Conservation (phyloP, 768 basidiomycete genomes). For the Brasilioporus rufonigricans region DNA sequence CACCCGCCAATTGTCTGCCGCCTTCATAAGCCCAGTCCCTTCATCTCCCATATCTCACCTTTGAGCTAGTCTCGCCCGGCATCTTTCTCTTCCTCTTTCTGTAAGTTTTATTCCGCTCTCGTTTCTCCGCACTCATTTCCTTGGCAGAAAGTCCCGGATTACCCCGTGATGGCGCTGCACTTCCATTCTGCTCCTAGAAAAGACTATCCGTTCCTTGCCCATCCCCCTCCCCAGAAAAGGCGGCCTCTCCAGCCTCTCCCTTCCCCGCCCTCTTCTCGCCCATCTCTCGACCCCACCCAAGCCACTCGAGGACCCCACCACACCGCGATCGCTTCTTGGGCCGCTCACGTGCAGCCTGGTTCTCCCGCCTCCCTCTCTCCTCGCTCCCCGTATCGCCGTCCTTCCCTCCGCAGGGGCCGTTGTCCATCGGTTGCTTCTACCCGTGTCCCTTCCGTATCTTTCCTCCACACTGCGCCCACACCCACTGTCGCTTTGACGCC, state of each 20-base stretch:
- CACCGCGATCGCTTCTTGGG: slow-evolving; percentile 59
- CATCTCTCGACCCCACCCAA: slow-evolving; percentile 7
- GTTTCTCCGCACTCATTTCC: slow-evolving; percentile 1
- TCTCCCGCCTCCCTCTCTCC: slow-evolving; percentile 51
- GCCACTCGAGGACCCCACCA: slow-evolving; percentile 18
- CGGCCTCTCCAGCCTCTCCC: slow-evolving; percentile 34
- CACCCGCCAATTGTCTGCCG: slow-evolving; percentile 21
- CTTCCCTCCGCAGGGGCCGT: slow-evolving; percentile 30
- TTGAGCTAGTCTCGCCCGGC: not conserved
- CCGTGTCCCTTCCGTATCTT: slow-evolving; percentile 44
- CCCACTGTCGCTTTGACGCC: slow-evolving; percentile 32
- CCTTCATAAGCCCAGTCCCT: slow-evolving; percentile 13
- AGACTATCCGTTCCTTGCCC: slow-evolving; percentile 43
- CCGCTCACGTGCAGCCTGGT: slow-evolving; percentile 63
- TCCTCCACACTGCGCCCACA: slow-evolving; percentile 42
- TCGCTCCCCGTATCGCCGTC: slow-evolving; percentile 37
- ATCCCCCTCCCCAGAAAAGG: slow-evolving; percentile 39
- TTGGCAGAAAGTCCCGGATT: not conserved
- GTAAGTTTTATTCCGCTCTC: slow-evolving; percentile 5
- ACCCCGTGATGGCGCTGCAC: slow-evolving; percentile 11
- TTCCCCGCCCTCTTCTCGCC: slow-evolving; percentile 3
- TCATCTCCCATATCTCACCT: not conserved
- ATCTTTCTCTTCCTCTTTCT: not conserved
- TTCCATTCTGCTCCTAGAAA: slow-evolving; percentile 12
- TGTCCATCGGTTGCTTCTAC: slow-evolving; percentile 39